These are phyloP conservation scores for Solanum gracilifrons DNA, from an alignment of 257 asterid species.

Conservation along the genomic window DNA sequence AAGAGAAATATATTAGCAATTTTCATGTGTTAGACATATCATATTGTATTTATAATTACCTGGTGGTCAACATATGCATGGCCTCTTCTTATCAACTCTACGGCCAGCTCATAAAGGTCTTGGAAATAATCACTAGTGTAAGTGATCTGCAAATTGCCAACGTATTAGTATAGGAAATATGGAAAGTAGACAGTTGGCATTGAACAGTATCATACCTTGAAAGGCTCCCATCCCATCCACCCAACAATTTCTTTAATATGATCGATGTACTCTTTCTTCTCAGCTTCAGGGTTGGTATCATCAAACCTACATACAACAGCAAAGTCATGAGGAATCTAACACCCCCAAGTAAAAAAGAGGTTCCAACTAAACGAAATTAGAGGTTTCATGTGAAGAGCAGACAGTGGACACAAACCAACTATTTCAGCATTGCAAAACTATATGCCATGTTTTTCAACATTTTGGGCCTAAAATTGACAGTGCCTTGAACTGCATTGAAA, in stretches of 20 bases:
- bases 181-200: background rate
- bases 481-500: background rate
- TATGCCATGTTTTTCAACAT: background rate
- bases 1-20: background rate
- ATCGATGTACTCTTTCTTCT: constrained; percentile 84
- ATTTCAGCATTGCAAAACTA: background rate
- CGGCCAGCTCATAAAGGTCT: constrained; percentile 82
- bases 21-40: background rate
- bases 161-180: constrained; percentile 5
- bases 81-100: constrained; percentile 71
- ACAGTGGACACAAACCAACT: background rate
- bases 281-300: constrained; percentile 98
- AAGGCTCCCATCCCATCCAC: constrained; percentile 99
- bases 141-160: constrained; percentile 46
- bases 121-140: constrained; percentile 91
- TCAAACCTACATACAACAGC: constrained; percentile 47
- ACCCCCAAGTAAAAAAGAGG: background rate
- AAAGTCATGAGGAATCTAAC: background rate
- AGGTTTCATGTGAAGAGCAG: background rate
- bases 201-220: constrained; percentile 42
- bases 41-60: constrained; percentile 17
- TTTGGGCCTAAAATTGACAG: background rate
- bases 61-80: constrained; percentile 98
- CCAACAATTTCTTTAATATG: constrained; percentile 85
- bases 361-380: background rate